phyloP scores from a whole-genome alignment of 2,329 filamentous ascomycete genomes.

The Diaporthe velutina region DNA sequence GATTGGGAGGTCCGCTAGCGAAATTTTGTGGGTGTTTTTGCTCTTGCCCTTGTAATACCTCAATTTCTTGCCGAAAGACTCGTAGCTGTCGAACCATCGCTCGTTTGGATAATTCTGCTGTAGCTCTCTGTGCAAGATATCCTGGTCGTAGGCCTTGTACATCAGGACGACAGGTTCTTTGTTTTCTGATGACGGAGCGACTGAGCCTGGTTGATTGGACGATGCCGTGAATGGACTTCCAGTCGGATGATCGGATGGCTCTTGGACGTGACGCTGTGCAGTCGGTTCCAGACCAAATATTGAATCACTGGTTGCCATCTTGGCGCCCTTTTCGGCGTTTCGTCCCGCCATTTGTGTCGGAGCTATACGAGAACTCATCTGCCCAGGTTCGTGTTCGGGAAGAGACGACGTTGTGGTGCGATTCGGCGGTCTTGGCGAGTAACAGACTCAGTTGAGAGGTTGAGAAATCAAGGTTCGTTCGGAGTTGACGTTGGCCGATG shows the following conservation, averaged over 20 bases:
- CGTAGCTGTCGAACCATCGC: conserved; percentile 1
- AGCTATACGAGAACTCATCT: background rate
- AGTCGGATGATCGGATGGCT: background rate
- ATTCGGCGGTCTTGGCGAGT: background rate
- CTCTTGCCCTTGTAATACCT: background rate
- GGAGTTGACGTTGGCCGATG: background rate
- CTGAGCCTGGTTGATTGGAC: background rate
- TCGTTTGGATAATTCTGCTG: background rate
- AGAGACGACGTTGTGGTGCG: background rate
- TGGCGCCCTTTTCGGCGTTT: too few species aligned
- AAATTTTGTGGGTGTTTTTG: background rate
- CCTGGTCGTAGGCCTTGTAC: too few species aligned
- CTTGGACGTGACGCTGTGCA: too few species aligned
- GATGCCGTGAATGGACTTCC: too few species aligned
- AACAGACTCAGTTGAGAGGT: background rate
- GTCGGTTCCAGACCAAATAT: background rate
- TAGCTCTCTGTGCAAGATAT: background rate
- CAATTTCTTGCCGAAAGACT: background rate
- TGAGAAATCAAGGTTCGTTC: background rate
- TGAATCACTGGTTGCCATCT: too few species aligned
- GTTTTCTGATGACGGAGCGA: too few species aligned
- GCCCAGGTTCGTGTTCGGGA: background rate
- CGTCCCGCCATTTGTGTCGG: background rate
- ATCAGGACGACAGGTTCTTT: too few species aligned
- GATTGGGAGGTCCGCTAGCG: background rate